phyloP scores from a whole-genome alignment of 495 filamentous ascomycete genomes.

The Friedmanniomyces endolithicus region DNA sequence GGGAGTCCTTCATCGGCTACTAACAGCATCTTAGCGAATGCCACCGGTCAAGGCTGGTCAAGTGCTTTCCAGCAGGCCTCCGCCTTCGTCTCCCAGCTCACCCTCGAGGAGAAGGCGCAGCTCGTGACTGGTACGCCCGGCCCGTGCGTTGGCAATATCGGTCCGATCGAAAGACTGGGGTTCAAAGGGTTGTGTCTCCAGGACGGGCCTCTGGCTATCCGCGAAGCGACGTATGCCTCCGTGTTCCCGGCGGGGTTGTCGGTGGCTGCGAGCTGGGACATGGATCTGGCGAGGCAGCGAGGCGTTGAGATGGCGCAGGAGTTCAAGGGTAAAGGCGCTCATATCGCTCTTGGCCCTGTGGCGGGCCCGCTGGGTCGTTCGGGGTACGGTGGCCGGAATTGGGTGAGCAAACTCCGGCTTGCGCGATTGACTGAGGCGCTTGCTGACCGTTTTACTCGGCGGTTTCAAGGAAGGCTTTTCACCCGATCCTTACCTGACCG shows the following conservation, averaged over 20 bases:
- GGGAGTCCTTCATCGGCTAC: too few species aligned
- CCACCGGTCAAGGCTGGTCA: slow-evolving; percentile 12
- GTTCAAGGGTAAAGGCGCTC: slow-evolving; percentile 21
- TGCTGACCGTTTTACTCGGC: not conserved
- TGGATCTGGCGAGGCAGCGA: slow-evolving; percentile 12
- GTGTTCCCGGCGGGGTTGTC: slow-evolving; percentile 21
- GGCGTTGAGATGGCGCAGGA: slow-evolving; percentile 18
- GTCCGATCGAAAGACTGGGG: slow-evolving; percentile 30
- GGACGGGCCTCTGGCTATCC: slow-evolving; percentile 39
- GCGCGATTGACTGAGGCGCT: not conserved
- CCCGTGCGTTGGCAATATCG: slow-evolving; percentile 22
- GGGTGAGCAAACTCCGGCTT: slow-evolving; percentile 13
- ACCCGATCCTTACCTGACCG: slow-evolving; percentile 33
- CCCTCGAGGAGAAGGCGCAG: slow-evolving; percentile 18
- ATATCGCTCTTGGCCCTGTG: slow-evolving; percentile 21
- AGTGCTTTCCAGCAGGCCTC: slow-evolving; percentile 14
- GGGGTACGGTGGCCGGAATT: slow-evolving; percentile 20
- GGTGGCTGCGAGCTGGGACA: slow-evolving; percentile 24
- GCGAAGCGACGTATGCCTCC: slow-evolving; percentile 21
- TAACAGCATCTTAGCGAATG: slow-evolving; percentile 10
- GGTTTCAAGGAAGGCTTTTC: slow-evolving; percentile 15
- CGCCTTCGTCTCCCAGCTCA: slow-evolving; percentile 18
- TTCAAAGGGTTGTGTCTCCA: slow-evolving; percentile 39
- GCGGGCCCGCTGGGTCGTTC: slow-evolving; percentile 17
- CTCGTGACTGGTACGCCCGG: slow-evolving; percentile 18